These are phyloP conservation scores for Ascochyta rabiei DNA, from an alignment of 2,329 filamentous ascomycete genomes.

Conservation along the genomic window DNA sequence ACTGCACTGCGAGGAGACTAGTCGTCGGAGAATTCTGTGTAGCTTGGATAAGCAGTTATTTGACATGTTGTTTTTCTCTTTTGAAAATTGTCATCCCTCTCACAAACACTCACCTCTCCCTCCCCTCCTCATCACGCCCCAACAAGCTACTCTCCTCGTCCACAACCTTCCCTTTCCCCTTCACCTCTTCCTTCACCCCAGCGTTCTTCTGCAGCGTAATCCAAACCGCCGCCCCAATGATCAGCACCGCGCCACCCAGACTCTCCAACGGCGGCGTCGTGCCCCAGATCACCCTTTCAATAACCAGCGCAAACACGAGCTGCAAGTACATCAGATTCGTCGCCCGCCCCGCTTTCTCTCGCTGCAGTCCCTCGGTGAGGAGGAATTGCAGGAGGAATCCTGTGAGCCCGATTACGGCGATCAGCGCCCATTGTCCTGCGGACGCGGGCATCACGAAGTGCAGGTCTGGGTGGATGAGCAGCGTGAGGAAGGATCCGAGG, in stretches of 20 bases:
- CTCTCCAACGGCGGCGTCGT: slow-evolving; percentile 37
- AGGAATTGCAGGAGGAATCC: slow-evolving; percentile 84
- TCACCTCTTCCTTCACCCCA: slow-evolving; percentile 2
- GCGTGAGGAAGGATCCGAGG: slow-evolving; percentile 65
- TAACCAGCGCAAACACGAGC: slow-evolving; percentile 67
- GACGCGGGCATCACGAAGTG: slow-evolving; percentile 61
- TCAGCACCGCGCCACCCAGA: slow-evolving; percentile 30
- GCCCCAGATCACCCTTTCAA: slow-evolving; percentile 64
- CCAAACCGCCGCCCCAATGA: slow-evolving; percentile 36
- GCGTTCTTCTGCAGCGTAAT: slow-evolving; percentile 33
- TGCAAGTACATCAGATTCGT: slow-evolving; percentile 70
- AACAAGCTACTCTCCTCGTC: slow-evolving; percentile 35
- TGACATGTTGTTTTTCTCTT: no score
- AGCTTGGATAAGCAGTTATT: no score
- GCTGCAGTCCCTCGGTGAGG: slow-evolving; percentile 73
- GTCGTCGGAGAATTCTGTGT: no score
- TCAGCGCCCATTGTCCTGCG: slow-evolving; percentile 66
- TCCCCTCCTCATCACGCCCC: slow-evolving; percentile 4
- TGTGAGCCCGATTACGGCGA: slow-evolving; percentile 69
- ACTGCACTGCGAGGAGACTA: no score
- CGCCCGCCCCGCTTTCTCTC: slow-evolving; percentile 66
- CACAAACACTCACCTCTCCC: neutral
- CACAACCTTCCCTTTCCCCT: slow-evolving; percentile 10
- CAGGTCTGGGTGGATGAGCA: slow-evolving; percentile 61
- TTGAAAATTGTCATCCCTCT: no score